Conservation (phyloP, 1,284 basidiomycete species). For the Ganoderma sp. region DNA sequence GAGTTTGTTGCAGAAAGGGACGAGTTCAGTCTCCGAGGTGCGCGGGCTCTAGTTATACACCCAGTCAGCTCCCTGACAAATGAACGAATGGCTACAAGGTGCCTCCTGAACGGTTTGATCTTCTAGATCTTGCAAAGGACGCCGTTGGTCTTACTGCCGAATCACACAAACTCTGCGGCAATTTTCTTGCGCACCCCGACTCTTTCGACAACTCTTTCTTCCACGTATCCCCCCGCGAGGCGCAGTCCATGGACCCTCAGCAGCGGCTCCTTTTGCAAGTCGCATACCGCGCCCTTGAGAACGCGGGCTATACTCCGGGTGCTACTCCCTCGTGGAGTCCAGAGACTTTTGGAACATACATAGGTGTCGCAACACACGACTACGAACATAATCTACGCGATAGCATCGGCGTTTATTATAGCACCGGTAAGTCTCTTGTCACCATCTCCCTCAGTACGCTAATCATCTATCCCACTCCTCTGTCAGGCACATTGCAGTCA, state of each 20-base stretch:
- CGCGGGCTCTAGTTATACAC: no score
- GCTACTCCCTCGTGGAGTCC: conserved; percentile 56
- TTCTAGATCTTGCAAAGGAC: conserved; percentile 46
- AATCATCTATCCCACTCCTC: neutral
- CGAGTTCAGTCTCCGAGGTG: conserved; percentile 66
- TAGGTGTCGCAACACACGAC: conserved; percentile 72
- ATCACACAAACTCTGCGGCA: conserved; percentile 54
- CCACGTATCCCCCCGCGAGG: conserved; percentile 73
- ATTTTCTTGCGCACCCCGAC: conserved; percentile 63
- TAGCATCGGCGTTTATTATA: conserved; percentile 72
- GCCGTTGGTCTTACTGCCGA: conserved; percentile 40
- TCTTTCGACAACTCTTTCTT: conserved; percentile 75
- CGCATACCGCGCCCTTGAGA: conserved; percentile 71
- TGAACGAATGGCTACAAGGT: conserved; percentile 10
- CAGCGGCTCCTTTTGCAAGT: conserved; percentile 70
- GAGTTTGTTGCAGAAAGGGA: conserved; percentile 61
- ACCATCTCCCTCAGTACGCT: conserved; percentile 43
- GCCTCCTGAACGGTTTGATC: conserved; percentile 54
- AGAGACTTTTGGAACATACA: conserved; percentile 64
- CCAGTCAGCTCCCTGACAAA: neutral
- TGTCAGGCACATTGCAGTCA: conserved; percentile 64
- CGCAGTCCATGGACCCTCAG: conserved; percentile 76
- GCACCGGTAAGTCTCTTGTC: conserved; percentile 58
- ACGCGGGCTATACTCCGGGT: conserved; percentile 69
- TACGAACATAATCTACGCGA: conserved; percentile 68